Evolutionary conservation across 768 basidiomycete genomes (phyloP).

Genomic region (Lepiota brunneoincarnata): DNA sequence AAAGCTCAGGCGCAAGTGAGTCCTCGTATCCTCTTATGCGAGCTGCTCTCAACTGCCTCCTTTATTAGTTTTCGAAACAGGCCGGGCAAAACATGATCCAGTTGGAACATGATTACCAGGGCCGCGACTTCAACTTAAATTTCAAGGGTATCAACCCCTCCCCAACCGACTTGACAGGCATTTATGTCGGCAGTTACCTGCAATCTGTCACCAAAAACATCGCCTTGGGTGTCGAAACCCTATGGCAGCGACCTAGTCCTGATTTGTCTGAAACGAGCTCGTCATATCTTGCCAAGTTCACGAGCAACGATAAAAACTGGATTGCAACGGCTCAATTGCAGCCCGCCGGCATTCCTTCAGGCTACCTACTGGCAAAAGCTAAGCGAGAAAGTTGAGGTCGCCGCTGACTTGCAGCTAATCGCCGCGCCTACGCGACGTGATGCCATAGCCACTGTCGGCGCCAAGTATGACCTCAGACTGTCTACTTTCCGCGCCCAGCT

Average conservation of each 20-base stretch:
- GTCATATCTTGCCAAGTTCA: conserved; percentile 82
- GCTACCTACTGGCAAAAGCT: conserved; percentile 97
- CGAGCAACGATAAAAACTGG: conserved; percentile 71
- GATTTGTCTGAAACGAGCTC: conserved; percentile 67
- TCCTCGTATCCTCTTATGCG: not conserved
- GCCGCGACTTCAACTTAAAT: conserved; percentile 83
- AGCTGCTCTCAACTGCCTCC: not conserved
- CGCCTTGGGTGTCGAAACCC: conserved; percentile 81
- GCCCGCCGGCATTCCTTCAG: conserved; percentile 76
- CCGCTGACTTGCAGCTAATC: conserved; percentile 85
- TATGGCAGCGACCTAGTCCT: conserved; percentile 78
- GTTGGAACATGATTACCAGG: conserved; percentile 91
- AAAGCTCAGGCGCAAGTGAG: conserved; percentile 88
- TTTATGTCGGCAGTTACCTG: conserved; percentile 88
- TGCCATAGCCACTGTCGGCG: conserved; percentile 90
- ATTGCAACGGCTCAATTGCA: conserved; percentile 92
- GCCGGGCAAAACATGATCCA: conserved; percentile 88
- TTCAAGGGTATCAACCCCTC: conserved; percentile 90
- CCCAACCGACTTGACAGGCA: conserved; percentile 82
- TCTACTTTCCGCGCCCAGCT: conserved; percentile 93
- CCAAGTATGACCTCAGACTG: conserved; percentile 94
- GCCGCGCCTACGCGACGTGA: conserved; percentile 80
- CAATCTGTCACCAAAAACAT: conserved; percentile 91
- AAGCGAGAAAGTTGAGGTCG: conserved; percentile 95
- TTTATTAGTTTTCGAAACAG: conserved; percentile 66